Evolutionary conservation across 225 moss, liverwort and hornwort genomes (phyloP).

Genomic region (Marchantia polymorpha): DNA sequence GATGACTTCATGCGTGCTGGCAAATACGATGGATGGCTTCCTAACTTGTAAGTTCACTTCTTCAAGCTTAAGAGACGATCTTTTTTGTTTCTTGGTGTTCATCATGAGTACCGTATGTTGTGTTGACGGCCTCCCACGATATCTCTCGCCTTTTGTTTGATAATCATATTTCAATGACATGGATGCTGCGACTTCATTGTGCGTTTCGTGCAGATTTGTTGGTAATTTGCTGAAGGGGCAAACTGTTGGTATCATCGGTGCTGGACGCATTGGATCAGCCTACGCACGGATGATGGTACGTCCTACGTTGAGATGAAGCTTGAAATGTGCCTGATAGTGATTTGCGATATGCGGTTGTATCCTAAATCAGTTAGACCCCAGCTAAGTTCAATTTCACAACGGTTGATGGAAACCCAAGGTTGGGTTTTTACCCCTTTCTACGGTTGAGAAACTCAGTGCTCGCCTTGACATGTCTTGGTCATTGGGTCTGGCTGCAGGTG

Average conservation of each 20-base stretch:
- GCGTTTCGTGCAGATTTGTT: constrained; percentile 61
- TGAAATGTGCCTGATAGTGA: background rate
- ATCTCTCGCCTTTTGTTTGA: background rate
- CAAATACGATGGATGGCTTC: constrained; percentile 98
- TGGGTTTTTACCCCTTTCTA: background rate
- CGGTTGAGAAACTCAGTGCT: background rate
- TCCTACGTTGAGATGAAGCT: background rate
- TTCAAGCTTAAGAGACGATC: background rate
- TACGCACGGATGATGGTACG: constrained; percentile 98
- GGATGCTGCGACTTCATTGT: background rate
- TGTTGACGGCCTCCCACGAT: too few relatives aligned
- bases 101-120: background rate
- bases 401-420: background rate
- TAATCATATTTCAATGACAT: background rate
- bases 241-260: constrained; percentile 92
- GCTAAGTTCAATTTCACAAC: background rate
- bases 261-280: constrained; percentile 92
- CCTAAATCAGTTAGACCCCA: too few relatives aligned
- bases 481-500: constrained; percentile 41
- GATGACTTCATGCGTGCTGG: constrained; percentile 95
- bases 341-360: background rate
- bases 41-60: constrained; percentile 58
- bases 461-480: background rate
- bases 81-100: background rate
- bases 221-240: constrained; percentile 94